Evolutionary conservation across 2,329 filamentous ascomycete species (phyloP).

Genomic region (Lasiodiplodia sp.): DNA sequence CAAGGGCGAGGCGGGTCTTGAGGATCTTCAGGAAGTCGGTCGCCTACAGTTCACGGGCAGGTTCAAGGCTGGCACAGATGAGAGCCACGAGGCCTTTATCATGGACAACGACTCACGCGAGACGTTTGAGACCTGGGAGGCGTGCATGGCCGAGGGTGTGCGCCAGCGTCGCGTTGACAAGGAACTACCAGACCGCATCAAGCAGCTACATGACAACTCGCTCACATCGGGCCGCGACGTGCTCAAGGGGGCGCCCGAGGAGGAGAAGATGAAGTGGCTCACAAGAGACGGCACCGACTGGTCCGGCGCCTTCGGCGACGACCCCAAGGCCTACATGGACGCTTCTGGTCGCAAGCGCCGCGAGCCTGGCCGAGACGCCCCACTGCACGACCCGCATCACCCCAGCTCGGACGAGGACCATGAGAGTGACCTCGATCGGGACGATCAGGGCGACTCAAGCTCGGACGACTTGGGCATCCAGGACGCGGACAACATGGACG

Average conservation of each 20-base stretch:
- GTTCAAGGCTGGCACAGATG: conserved; percentile 91
- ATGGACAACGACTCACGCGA: conserved; percentile 88
- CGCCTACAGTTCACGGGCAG: conserved; percentile 79
- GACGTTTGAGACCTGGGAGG: conserved; percentile 94
- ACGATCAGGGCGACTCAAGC: conserved; percentile 46
- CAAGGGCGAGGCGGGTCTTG: conserved; percentile 71
- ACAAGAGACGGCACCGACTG: conserved; percentile 82
- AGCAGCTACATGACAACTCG: conserved; percentile 81
- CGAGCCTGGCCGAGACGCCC: conserved; percentile 62
- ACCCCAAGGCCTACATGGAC: conserved; percentile 69
- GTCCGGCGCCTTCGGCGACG: conserved; percentile 83
- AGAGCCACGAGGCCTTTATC: conserved; percentile 83
- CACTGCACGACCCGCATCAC: conserved; percentile 60
- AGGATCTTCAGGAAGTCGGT: conserved; percentile 79
- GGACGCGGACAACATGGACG: conserved; percentile 56
- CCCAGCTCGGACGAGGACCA: conserved; percentile 53
- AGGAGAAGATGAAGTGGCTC: conserved; percentile 80
- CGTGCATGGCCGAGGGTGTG: conserved; percentile 87
- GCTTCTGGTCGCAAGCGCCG: conserved; percentile 59
- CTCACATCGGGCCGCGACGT: conserved; percentile 82
- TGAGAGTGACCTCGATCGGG: conserved; percentile 49
- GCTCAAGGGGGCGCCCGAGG: conserved; percentile 73
- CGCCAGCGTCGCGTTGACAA: conserved; percentile 72
- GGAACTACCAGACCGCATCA: conserved; percentile 75
- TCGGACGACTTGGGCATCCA: conserved; percentile 65